Evolutionary conservation across 1,284 basidiomycete species (phyloP), one percentile per base, ranked within the genome.

Genomic region (Erythrobasidium hasegawianum): DNA sequence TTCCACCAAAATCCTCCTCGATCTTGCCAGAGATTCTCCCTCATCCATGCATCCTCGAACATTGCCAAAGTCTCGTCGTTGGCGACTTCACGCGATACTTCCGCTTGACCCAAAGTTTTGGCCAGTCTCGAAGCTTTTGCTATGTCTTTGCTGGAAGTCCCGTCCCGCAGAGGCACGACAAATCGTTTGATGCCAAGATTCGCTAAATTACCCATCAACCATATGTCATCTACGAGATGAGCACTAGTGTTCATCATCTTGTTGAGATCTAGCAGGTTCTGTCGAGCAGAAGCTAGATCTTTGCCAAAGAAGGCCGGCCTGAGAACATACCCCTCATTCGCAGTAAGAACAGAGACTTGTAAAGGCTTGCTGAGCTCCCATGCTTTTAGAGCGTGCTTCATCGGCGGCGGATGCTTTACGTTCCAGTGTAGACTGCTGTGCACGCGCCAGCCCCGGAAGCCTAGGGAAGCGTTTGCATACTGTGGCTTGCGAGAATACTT

Each of bases 171-270:
- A 22, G 62, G 62, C 13, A 65, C 62, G 7, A 65, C 56, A 16
- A 38, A 58, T 9, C 62, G 41, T 24, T 43, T n/a, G 26, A 65
- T 27, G 27, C 55, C 56, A 16, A 26, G 18, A 8, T 7, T 24
- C 8, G 43, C 27, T 5, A 65, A 38, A 53, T 65, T 50, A 10
- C 55, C 62, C 45, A 43, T 53, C 40, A 65, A 40, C 55, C 56
- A 65, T 9, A 65, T 65, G 38, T 65, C 62, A 27, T 65, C 62
- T 1, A 65, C 62, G 29, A 58, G 62, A 53, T 58, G 62, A 13
- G 62, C 62, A 11, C 41, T 40, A 10, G 40, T 40, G 22, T 18
- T 38, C n/a, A 45, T 49, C 20, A 65, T 16, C 11, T 11, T 38
- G 14, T 38, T 7, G 13, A 40, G 16, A 27, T 65, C 56, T 29